Conservation (phyloP, 805 yeast species). For the Metschnikowia anglica region DNA sequence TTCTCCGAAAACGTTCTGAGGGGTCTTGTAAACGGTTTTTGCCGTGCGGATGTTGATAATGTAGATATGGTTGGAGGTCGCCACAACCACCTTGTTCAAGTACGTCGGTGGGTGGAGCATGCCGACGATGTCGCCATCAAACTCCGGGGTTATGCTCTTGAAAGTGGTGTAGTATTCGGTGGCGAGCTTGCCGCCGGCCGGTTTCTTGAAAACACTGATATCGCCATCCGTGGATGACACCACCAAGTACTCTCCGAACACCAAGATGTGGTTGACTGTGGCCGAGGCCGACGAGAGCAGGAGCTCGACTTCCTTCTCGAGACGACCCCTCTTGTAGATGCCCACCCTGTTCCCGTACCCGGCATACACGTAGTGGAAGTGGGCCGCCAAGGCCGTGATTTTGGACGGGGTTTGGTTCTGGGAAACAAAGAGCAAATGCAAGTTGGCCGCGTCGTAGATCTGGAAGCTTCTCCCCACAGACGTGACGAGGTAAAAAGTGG, state of each 20-base stretch:
- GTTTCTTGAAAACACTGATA: slow-evolving; percentile 56
- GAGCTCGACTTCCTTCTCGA: slow-evolving; percentile 37
- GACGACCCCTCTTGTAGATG: slow-evolving; percentile 76
- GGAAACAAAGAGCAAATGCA: slow-evolving; percentile 83
- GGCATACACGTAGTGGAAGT: slow-evolving; percentile 80
- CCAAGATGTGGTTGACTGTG: slow-evolving; percentile 49
- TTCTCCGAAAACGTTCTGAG: slow-evolving; percentile 49
- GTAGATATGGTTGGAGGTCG: slow-evolving; percentile 63
- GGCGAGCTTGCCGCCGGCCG: slow-evolving; percentile 44
- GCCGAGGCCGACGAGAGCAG: slow-evolving; percentile 23
- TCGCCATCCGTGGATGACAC: slow-evolving; percentile 45
- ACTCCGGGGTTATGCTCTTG: slow-evolving; percentile 46
- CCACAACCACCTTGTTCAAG: slow-evolving; percentile 80
- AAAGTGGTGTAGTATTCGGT: slow-evolving; percentile 70
- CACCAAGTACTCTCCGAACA: slow-evolving; percentile 78
- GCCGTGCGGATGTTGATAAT: slow-evolving; percentile 78
- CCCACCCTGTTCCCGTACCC: slow-evolving; percentile 72
- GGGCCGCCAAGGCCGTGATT: slow-evolving; percentile 73
- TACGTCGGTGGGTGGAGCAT: slow-evolving; percentile 86
- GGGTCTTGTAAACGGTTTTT: slow-evolving; percentile 59
- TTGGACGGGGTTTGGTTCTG: slow-evolving; percentile 68
- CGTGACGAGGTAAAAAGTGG: slow-evolving; percentile 83
- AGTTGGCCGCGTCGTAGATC: slow-evolving; percentile 85
- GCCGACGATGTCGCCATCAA: slow-evolving; percentile 71
- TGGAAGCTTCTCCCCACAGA: slow-evolving; percentile 89